These are phyloP conservation scores for Acacia acuminata DNA, from an alignment of 306 rosid genomes.

Conservation along the genomic window DNA sequence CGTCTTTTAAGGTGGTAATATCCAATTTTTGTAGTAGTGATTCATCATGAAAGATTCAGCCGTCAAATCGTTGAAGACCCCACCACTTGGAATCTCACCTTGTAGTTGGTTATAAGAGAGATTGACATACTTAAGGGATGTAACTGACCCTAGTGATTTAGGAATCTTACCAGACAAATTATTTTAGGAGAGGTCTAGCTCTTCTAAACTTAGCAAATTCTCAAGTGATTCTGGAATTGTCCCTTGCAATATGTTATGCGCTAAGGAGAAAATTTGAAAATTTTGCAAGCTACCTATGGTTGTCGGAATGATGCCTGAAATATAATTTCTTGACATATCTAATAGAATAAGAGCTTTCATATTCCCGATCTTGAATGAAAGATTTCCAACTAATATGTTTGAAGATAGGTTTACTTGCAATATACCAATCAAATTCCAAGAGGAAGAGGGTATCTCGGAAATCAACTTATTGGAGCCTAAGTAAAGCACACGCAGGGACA, in stretches of 20 bases:
- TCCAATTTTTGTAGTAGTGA: no score
- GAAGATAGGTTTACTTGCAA: constrained; percentile 22
- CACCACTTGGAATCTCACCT: background rate
- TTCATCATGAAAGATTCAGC: background rate
- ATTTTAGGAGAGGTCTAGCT: background rate
- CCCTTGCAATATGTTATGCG: background rate
- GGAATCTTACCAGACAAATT: background rate
- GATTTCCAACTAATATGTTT: constrained; percentile 14
- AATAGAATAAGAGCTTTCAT: constrained; percentile 14
- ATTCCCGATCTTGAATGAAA: constrained; percentile 10
- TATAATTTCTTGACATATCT: constrained; percentile 14
- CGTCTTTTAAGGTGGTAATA: no score
- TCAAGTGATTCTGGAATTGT: background rate
- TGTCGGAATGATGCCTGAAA: constrained; percentile 22
- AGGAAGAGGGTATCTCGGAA: constrained; percentile 1
- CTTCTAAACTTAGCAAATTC: background rate
- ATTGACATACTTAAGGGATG: background rate
- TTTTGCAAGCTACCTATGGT: constrained; percentile 12
- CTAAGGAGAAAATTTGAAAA: background rate
- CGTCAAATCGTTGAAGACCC: background rate
- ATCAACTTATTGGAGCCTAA: constrained; percentile 2
- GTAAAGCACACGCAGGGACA: background rate
- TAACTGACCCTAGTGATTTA: background rate
- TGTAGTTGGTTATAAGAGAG: background rate
- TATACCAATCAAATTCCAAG: background rate